Percentiles rank a stretch among this genome's conserved stretches.
Conservation (phyloP, 176 grass and related monocot genomes). For the Saccharum spontaneum region DNA sequence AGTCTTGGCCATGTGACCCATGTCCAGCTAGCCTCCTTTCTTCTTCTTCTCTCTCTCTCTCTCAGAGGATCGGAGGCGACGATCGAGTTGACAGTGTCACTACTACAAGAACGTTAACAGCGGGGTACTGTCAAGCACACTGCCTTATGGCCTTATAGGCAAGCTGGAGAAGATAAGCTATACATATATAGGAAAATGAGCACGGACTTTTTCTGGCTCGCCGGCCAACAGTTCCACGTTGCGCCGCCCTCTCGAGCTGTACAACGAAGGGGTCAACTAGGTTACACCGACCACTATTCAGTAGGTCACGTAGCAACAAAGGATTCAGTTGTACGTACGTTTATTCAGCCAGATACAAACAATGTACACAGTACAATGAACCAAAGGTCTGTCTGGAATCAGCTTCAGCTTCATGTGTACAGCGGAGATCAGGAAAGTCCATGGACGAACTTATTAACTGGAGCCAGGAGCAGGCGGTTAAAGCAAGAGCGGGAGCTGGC, state of each 20-base stretch:
- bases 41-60: neutral
- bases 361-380: too few species aligned
- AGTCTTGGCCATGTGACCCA: slow-evolving; percentile 27
- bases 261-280: neutral
- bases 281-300: neutral
- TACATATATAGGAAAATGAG: too few species aligned
- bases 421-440: neutral
- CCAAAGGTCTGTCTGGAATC: too few species aligned
- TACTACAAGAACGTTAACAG: too few species aligned
- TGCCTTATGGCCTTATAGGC: too few species aligned
- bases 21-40: neutral
- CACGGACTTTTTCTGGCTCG: neutral
- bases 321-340: neutral
- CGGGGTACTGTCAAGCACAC: too few species aligned
- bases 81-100: neutral
- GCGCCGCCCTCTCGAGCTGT: too few species aligned
- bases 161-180: neutral
- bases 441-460: neutral
- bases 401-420: too few species aligned
- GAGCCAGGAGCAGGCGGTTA: too few species aligned
- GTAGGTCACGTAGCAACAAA: neutral
- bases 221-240: neutral
- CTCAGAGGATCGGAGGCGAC: neutral
- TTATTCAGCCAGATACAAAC: neutral
- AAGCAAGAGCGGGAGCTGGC: too few species aligned